Evolutionary conservation across 163 green algal genomes (phyloP), one percentile per base, ranked within the genome.

Genomic region (Chlorella variabilis): DNA sequence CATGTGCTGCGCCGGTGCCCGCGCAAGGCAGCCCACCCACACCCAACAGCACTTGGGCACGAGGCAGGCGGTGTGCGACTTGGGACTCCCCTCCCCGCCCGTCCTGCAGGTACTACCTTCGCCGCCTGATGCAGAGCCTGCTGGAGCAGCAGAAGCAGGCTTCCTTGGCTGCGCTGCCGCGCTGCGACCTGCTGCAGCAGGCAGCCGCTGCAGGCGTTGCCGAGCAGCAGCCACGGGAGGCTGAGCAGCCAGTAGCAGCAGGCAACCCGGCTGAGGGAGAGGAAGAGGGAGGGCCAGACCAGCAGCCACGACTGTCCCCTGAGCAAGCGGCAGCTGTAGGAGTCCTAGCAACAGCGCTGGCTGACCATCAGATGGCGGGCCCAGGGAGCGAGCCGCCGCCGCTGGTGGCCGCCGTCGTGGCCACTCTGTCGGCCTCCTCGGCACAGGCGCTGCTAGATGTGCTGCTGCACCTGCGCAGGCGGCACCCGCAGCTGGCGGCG

Each of bases 101-200:
- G 13, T 59, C 29, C 25, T 29, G 45, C 75, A 82, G 76, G 33
- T 83, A 71, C 71, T 85, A 81, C 69, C 61, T 89, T 23, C 84
- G 84, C 49, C 71, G 70, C 20, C 18, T 82, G 38, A 2, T 84
- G 56, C 75, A 86, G 41, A 75, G 63, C 33, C 54, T 87, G 59
- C n/a, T 86, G 13, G 62, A 79, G 74, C 45, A 74, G 80, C 36
- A 71, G 58, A 87, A 85, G 66, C n/a, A 48, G 65, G 41, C 25
- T 2, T 21, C 33, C n/a, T 38, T 74, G 54, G 63, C 39, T 1
- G 34, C 45, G 27, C n/a, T 84, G 70, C 54, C 75, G n/a, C 62
- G 17, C 6, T 39, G n/a, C 48, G 69, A 85, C 68, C 27, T 77
- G 62, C 33, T 75, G 41, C 75, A 81, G 31, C 29, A 39, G 0